Conservation (phyloP, 2,329 filamentous ascomycete genomes). For the Ophiostoma novo-ulmi region DNA sequence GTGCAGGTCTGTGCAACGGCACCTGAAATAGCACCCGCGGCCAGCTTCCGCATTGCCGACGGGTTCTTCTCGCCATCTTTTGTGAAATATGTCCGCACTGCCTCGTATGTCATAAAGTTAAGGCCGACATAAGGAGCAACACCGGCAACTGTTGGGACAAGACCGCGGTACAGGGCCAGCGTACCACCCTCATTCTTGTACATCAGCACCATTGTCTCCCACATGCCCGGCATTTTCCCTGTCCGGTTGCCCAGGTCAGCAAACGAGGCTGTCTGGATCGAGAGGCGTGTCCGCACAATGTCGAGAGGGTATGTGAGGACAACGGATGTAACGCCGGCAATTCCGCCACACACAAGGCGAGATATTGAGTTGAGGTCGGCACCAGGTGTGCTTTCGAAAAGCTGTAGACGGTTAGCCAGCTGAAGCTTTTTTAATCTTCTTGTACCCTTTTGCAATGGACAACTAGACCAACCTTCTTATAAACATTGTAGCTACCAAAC, state of each 20-base stretch:
- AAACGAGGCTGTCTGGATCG: conserved; percentile 97
- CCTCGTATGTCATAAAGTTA: conserved; percentile 98
- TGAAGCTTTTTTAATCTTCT: too few species aligned
- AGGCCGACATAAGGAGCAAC: conserved; percentile 95
- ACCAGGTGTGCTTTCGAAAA: conserved; percentile 72
- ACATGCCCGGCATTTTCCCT: conserved; percentile 83
- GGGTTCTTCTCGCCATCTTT: conserved; percentile 84
- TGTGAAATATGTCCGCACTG: conserved; percentile 75
- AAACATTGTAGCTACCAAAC: conserved; percentile 96
- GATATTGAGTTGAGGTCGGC: conserved; percentile 67
- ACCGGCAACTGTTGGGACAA: conserved; percentile 87
- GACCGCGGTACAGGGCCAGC: conserved; percentile 83
- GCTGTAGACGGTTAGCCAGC: conserved; percentile 40
- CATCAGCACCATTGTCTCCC: conserved; percentile 73
- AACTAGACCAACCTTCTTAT: conserved; percentile 65
- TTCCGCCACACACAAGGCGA: conserved; percentile 81
- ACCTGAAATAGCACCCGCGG: conserved; percentile 88
- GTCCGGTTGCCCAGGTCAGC: conserved; percentile 62
- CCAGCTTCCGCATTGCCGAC: conserved; percentile 70
- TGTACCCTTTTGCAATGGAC: neutral
- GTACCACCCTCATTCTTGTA: conserved; percentile 87
- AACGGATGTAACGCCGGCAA: conserved; percentile 92
- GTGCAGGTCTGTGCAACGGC: conserved; percentile 96
- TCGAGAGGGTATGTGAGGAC: conserved; percentile 93
- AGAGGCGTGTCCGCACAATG: conserved; percentile 91